These are phyloP conservation scores for Suillus paluster DNA, from an alignment of 768 basidiomycete genomes.

Conservation along the genomic window DNA sequence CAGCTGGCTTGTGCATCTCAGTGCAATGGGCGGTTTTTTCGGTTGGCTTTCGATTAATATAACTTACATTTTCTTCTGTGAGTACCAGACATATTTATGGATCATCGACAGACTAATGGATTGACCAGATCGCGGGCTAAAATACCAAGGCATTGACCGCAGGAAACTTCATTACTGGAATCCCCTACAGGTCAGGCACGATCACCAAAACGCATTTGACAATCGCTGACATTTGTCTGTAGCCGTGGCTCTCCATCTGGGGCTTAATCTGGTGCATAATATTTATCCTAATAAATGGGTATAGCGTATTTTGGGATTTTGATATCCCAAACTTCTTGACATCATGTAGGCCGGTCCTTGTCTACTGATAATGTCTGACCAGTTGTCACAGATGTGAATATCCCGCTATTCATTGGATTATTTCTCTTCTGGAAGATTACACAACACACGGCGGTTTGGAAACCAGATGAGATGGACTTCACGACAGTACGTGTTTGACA, in stretches of 20 bases:
- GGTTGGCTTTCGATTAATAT: constrained; percentile 68
- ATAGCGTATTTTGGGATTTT: constrained; percentile 65
- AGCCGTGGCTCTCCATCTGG: constrained; percentile 70
- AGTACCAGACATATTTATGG: constrained; percentile 24
- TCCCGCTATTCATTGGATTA: constrained; percentile 23
- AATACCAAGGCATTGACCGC: constrained; percentile 68
- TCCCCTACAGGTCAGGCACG: constrained; percentile 42
- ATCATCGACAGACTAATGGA: not conserved
- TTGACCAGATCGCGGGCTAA: constrained; percentile 63
- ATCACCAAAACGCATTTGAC: constrained; percentile 31
- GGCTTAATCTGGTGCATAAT: constrained; percentile 64
- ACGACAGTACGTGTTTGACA: constrained; percentile 50
- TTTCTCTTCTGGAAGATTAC: constrained; percentile 26
- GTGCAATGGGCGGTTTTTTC: constrained; percentile 66
- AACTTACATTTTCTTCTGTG: constrained; percentile 71
- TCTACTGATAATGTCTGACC: constrained; percentile 8
- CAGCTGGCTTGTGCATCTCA: constrained; percentile 70
- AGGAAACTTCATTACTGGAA: constrained; percentile 64
- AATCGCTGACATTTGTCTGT: not conserved
- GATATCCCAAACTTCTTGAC: constrained; percentile 54
- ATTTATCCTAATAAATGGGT: constrained; percentile 62
- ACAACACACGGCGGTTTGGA: constrained; percentile 44
- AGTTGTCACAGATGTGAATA: constrained; percentile 35
- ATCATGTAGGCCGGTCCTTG: constrained; percentile 39
- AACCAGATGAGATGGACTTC: constrained; percentile 70